A percentile compares a stretch with the other conserved stretches of the same genome.
Conservation (phyloP, 1,284 basidiomycete genomes). For the Gymnopus androsaceus region DNA sequence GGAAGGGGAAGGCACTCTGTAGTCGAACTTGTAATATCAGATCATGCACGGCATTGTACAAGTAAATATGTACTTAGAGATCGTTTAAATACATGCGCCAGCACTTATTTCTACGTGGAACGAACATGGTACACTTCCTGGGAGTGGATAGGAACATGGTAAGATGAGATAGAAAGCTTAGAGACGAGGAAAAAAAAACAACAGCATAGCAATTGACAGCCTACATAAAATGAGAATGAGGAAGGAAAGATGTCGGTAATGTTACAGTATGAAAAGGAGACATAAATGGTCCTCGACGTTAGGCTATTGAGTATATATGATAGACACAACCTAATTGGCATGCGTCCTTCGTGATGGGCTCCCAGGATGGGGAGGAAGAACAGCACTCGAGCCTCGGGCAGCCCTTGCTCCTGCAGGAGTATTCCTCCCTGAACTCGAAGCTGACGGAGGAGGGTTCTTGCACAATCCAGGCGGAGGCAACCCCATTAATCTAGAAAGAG, state of each 20-base stretch:
- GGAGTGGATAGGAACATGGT: too few species aligned
- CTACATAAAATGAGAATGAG: neutral
- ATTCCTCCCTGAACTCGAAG: slow-evolving; percentile 12
- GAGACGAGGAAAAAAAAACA: too few species aligned
- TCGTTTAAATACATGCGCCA: too few species aligned
- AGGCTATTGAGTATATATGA: neutral
- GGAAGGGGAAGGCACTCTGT: too few species aligned
- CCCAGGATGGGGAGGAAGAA: slow-evolving; percentile 1
- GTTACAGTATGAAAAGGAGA: neutral
- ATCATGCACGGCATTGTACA: too few species aligned
- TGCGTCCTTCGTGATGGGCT: slow-evolving; percentile 2
- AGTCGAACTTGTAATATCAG: too few species aligned
- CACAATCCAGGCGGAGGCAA: slow-evolving; percentile 61
- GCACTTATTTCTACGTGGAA: too few species aligned
- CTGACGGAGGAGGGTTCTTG: slow-evolving; percentile 35
- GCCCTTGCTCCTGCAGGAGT: slow-evolving; percentile 10
- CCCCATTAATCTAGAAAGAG: slow-evolving; percentile 69
- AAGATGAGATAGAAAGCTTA: too few species aligned
- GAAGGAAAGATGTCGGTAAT: neutral
- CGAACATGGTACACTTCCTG: too few species aligned
- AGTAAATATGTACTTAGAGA: too few species aligned
- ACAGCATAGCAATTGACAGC: neutral
- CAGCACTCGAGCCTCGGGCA: neutral
- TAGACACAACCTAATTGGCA: slow-evolving; percentile 2
- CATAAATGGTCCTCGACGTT: neutral